A percentile compares a stretch with the other conserved stretches of the same genome.
Evolutionary conservation across 2,329 filamentous ascomycete genomes (phyloP).

Genomic region (Pseudophaeomoniella oleicola): DNA sequence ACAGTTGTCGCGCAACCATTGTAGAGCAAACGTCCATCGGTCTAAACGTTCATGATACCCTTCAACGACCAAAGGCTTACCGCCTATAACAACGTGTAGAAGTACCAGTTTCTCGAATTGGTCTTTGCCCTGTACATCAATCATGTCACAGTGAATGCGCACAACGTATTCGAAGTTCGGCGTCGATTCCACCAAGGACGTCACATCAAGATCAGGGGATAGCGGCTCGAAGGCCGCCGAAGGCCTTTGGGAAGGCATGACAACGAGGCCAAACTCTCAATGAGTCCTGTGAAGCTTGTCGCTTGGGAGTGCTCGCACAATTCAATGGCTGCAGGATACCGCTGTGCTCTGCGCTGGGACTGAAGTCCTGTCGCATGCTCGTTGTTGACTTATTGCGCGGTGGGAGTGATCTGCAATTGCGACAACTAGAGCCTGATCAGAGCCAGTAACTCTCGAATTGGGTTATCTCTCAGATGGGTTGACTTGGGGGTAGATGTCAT

Average conservation of each 20-base stretch:
- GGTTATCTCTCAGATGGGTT: no score
- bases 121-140: constrained; percentile 60
- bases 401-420: no score
- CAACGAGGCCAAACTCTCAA: no score
- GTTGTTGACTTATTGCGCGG: no score
- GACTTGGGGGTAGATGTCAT: no score
- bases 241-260: constrained; percentile 66
- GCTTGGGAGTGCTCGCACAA: no score
- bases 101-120: constrained; percentile 76
- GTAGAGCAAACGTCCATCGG: constrained; percentile 59
- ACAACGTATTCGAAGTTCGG: constrained; percentile 79
- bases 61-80: constrained; percentile 81
- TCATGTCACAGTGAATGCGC: constrained; percentile 63
- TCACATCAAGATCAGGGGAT: constrained; percentile 68
- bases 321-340: no score
- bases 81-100: constrained; percentile 68
- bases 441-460: no score
- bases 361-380: no score
- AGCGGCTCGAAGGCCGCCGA: constrained; percentile 88
- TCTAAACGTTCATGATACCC: constrained; percentile 69
- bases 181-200: constrained; percentile 58
- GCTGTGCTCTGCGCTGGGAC: no score
- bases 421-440: no score
- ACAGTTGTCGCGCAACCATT: constrained; percentile 68
- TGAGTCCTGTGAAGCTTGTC: no score